Evolutionary conservation across 345 rosid genomes (phyloP), one percentile per base, ranked within the genome.

Genomic region (Pseudoturritis turrita): DNA sequence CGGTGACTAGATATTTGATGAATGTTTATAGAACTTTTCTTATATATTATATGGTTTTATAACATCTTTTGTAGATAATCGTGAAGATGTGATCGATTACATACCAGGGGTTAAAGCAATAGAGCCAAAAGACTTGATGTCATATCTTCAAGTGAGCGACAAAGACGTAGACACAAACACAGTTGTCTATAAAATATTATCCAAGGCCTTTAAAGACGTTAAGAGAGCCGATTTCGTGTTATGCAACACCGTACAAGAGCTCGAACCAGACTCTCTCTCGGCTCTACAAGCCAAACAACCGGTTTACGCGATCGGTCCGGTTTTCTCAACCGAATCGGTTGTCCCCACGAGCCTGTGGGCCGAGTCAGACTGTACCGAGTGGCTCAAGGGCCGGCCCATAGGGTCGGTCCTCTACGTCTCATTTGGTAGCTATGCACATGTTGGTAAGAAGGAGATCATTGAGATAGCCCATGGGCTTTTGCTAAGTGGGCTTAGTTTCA

Each of bases 271-370:
- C 6, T 77, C 88, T 40, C 37, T 85, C 6, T 40, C 78, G 8
- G 93, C 87, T 64, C 58, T 90, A 26, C 78, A 77, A 55, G 76
- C 66, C 72, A 62, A 80, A 10, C 75, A 74, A 43, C 73, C 86
- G 2, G 80, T 65, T 72, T 88, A 85, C 6, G 77, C 93, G 2
- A 80, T 88, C 7, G 91, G 96, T 14, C 90, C 93, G 59, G 70
- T 86, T 33, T 83, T 84, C 79, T 84, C 88, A 76, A 57, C 78
- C 47, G 9, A 66, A 47, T 62, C 81, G 1, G 52, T 56, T 5
- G 84, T 88, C 57, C 78, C 87, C 52, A 86, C 86, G 2, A 88
- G 89, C 83, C 67, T 90, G 2, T 86, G 96, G 94, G 55, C 90
- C 0, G 91, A 86, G 70, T 86, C 91, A 3, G 73, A 85, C 14